Evolutionary conservation across 208 protist genomes (phyloP), one percentile per base, ranked within the genome.

Genomic region (Trypanosoma lewisi): DNA sequence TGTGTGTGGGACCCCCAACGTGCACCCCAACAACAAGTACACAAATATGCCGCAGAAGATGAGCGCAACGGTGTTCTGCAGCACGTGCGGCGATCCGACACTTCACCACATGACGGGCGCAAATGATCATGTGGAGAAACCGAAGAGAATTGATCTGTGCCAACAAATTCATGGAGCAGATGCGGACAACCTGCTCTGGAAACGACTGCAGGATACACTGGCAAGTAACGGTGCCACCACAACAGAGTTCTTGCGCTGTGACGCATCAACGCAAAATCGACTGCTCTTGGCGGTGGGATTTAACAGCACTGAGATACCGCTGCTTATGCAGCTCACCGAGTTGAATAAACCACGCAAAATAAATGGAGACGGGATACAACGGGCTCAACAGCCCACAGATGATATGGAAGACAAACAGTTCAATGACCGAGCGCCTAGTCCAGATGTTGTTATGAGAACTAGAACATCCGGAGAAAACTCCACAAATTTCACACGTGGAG

Each of bases 231-330:
- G 54, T 21, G 53, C 62, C 4, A 33, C 53, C 25, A 69, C 62
- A 44, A 23, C 44, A 61, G 52, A 69, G 17, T 69, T 69, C 47
- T 59, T 61, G 0, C 63, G 53, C 3, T 61, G 52, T 47, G 63
- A 61, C 47, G 31, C 23, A 21, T 30, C 53, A 16, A 69, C 53
- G 4, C 41, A 61, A 42, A 25, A n/a, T 11, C 52, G 53, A 7
- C 34, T 69, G 16, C 34, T 61, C 3, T 47, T 34, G 12, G 36
- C 63, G 23, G n/a, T 69, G 14, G 63, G 63, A 41, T 69, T 69
- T 47, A 48, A n/a, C n/a, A 27, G 21, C 17, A 16, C 9, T 23
- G 63, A 69, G 53, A 12, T 41, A 11, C 34, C 51, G 16, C 9
- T 23, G 27, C 42, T 69, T 39, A 37, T 69, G 19, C 14, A 69